Evolutionary conservation across 169 alveolate genomes (phyloP).

Genomic region (Plasmodium berghei): DNA sequence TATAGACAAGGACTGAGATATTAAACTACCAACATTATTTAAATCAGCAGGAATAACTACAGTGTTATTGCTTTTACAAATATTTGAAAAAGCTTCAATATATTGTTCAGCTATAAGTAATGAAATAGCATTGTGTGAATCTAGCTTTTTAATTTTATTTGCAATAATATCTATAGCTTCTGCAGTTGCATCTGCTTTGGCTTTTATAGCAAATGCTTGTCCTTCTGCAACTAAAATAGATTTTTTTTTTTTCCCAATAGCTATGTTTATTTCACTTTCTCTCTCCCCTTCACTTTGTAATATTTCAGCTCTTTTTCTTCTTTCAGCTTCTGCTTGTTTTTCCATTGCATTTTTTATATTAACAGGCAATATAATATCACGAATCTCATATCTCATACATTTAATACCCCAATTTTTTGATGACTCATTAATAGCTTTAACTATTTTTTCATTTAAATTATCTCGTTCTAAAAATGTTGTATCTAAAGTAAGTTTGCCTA

Average conservation of each 20-base stretch:
- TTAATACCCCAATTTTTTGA: constrained; percentile 95
- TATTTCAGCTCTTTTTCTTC: constrained; percentile 94
- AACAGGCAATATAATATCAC: constrained; percentile 95
- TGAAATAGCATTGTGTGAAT: constrained; percentile 85
- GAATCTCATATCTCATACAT: constrained; percentile 94
- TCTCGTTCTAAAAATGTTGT: constrained; percentile 96
- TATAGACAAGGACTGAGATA: constrained; percentile 84
- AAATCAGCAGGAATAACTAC: constrained; percentile 88
- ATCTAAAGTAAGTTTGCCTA: constrained; percentile 96
- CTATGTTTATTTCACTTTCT: constrained; percentile 92
- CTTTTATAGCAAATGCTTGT: constrained; percentile 88
- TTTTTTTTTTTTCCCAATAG: constrained; percentile 92
- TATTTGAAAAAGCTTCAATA: constrained; percentile 87
- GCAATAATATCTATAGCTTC: constrained; percentile 85
- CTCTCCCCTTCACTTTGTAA: constrained; percentile 94
- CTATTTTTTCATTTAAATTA: constrained; percentile 91
- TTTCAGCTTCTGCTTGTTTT: constrained; percentile 95
- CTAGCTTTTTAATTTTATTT: constrained; percentile 81
- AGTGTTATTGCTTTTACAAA: constrained; percentile 88
- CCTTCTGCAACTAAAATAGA: constrained; percentile 94
- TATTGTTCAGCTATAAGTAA: constrained; percentile 89
- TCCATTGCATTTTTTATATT: constrained; percentile 95
- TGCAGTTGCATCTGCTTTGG: constrained; percentile 90
- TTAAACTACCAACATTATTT: constrained; percentile 82
- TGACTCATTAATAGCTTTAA: constrained; percentile 92